Conservation (phyloP, 2,329 filamentous ascomycete genomes). For the Ambrosiella cleistominuta region DNA sequence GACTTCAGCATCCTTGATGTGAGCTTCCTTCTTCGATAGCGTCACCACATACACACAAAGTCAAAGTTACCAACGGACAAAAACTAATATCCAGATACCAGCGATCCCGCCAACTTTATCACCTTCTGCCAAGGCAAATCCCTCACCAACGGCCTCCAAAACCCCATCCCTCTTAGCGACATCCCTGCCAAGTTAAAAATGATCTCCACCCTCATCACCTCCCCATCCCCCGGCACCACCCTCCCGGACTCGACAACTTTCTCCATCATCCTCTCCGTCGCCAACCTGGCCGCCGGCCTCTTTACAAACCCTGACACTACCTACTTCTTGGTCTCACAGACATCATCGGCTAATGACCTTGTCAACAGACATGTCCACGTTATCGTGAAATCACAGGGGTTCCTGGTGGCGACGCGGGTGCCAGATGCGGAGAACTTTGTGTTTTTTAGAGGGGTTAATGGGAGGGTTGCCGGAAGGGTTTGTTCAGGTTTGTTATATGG, state of each 20-base stretch:
- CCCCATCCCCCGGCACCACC: constrained; percentile 25
- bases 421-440: constrained; percentile 26
- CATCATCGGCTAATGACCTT: constrained; percentile 24
- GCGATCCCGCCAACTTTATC: constrained; percentile 38
- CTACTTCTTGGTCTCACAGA: constrained; percentile 38
- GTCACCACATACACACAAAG: neutral
- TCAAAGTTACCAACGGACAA: constrained; percentile 18
- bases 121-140: constrained; percentile 38
- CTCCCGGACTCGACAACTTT: constrained; percentile 26
- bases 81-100: constrained; percentile 15
- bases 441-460: constrained; percentile 42
- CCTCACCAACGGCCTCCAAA: constrained; percentile 36
- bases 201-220: constrained; percentile 35
- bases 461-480: constrained; percentile 29
- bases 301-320: constrained; percentile 36
- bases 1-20: neutral
- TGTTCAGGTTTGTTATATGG: constrained; percentile 36
- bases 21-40: neutral
- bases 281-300: constrained; percentile 31
- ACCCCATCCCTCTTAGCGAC: constrained; percentile 36
- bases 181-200: constrained; percentile 33
- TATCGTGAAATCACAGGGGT: constrained; percentile 30
- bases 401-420: constrained; percentile 22
- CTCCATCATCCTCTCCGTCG: constrained; percentile 29
- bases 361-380: constrained; percentile 32